Evolutionary conservation across 2,329 filamentous ascomycete genomes (phyloP).

Genomic region (Exophiala xenobiotica): DNA sequence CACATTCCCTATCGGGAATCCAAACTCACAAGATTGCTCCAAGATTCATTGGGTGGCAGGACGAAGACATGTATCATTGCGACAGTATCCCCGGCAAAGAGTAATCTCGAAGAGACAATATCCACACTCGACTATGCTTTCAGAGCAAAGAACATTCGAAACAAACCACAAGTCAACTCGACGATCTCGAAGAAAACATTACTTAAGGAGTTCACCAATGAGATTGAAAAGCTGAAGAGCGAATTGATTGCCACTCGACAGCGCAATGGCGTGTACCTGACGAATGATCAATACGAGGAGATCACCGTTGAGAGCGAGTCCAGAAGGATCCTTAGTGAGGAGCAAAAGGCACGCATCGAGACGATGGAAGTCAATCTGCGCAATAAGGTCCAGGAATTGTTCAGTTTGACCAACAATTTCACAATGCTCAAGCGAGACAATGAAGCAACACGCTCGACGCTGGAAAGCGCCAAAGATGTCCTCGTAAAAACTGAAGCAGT

Average conservation of each 20-base stretch:
- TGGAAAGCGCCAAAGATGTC: slow-evolving; percentile 78
- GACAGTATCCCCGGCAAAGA: slow-evolving; percentile 89
- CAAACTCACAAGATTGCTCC: slow-evolving; percentile 87
- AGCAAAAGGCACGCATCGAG: slow-evolving; percentile 88
- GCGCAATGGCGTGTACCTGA: slow-evolving; percentile 91
- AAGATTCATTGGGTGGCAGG: slow-evolving; percentile 91
- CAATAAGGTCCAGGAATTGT: slow-evolving; percentile 91
- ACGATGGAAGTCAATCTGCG: slow-evolving; percentile 86
- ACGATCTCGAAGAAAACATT: slow-evolving; percentile 90
- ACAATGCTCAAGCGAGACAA: slow-evolving; percentile 87
- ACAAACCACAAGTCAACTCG: slow-evolving; percentile 94
- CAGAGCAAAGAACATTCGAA: slow-evolving; percentile 95
- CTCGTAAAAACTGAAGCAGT: slow-evolving; percentile 87
- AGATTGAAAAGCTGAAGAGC: slow-evolving; percentile 92
- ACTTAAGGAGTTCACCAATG: slow-evolving; percentile 81
- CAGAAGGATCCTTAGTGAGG: slow-evolving; percentile 82
- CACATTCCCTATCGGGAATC: slow-evolving; percentile 95
- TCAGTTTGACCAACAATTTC: slow-evolving; percentile 81
- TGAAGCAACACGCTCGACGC: slow-evolving; percentile 67
- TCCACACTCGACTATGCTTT: slow-evolving; percentile 98
- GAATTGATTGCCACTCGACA: slow-evolving; percentile 91
- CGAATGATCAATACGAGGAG: slow-evolving; percentile 84
- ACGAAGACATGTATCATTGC: slow-evolving; percentile 99
- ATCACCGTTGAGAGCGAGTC: slow-evolving; percentile 92
- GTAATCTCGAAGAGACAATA: slow-evolving; percentile 95